Evolutionary conservation across 2,329 filamentous ascomycete genomes (phyloP).

Genomic region (Ilyonectria robusta): DNA sequence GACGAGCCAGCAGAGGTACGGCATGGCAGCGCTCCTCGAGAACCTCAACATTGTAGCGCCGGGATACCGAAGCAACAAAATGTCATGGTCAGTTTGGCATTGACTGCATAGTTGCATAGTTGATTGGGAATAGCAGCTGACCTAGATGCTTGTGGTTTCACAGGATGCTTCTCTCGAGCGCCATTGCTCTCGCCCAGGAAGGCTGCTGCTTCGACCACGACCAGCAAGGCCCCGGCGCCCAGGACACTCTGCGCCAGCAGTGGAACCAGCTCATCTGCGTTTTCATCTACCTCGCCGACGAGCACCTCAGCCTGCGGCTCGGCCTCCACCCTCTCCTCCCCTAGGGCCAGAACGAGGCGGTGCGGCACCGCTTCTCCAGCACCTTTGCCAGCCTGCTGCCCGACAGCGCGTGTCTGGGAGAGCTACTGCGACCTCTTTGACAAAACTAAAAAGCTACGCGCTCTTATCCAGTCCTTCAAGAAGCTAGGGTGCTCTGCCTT

Average conservation of each 20-base stretch:
- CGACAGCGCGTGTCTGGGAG: conserved; percentile 31
- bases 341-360: conserved; percentile 27
- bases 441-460: conserved; percentile 29
- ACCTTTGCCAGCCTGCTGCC: conserved; percentile 28
- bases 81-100: too few relatives aligned
- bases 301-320: conserved; percentile 27
- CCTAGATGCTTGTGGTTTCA: neutral
- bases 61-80: conserved; percentile 37
- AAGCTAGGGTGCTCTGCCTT: neutral
- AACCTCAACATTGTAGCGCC: conserved; percentile 36
- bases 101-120: too few relatives aligned
- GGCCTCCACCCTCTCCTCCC: conserved; percentile 32
- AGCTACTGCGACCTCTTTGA: conserved; percentile 30
- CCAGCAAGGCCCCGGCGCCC: too few relatives aligned
- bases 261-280: conserved; percentile 36
- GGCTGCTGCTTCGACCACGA: conserved; percentile 35
- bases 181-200: conserved; percentile 32
- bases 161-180: conserved; percentile 38
- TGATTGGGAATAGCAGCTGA: too few relatives aligned
- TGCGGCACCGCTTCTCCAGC: conserved; percentile 28
- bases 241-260: conserved; percentile 19
- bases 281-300: conserved; percentile 34
- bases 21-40: conserved; percentile 36
- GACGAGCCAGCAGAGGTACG: conserved; percentile 24
- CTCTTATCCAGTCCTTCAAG: conserved; percentile 27